Conservation (phyloP, 805 yeast species). For the Candida verbasci region DNA sequence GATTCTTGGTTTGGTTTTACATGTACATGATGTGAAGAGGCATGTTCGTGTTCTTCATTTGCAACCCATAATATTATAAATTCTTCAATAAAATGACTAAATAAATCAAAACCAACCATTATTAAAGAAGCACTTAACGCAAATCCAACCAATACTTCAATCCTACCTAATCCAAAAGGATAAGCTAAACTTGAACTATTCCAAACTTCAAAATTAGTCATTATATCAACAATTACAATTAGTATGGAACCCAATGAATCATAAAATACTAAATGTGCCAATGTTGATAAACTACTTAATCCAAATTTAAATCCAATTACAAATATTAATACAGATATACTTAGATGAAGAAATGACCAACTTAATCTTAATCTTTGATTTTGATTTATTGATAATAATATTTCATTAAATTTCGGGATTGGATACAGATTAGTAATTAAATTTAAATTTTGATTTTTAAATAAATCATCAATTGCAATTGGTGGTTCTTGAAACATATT, state of each 20-base stretch:
- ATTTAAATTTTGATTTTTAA: conserved; percentile 40
- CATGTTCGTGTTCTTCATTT: conserved; percentile 14
- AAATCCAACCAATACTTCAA: conserved; percentile 84
- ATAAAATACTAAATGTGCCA: conserved; percentile 84
- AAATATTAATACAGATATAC: conserved; percentile 53
- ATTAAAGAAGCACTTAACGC: conserved; percentile 79
- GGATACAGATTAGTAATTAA: conserved; percentile 63
- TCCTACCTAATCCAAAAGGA: conserved; percentile 92
- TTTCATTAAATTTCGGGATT: conserved; percentile 67
- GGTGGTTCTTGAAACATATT: conserved; percentile 93
- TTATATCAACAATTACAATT: conserved; percentile 66
- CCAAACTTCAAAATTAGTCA: conserved; percentile 95
- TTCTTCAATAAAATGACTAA: conserved; percentile 86
- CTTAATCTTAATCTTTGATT: conserved; percentile 54
- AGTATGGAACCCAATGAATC: conserved; percentile 77
- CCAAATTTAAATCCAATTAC: conserved; percentile 53
- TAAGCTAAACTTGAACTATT: conserved; percentile 70
- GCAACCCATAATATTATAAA: conserved; percentile 41
- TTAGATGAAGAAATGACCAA: conserved; percentile 58
- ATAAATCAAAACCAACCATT: conserved; percentile 86
- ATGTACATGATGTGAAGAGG: conserved; percentile 39
- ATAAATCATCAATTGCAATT: conserved; percentile 15
- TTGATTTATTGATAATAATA: conserved; percentile 52
- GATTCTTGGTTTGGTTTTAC: conserved; percentile 20
- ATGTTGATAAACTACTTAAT: conserved; percentile 61